These are phyloP conservation scores for Hygrocybe punicea DNA, from an alignment of 768 basidiomycete species.

Conservation along the genomic window DNA sequence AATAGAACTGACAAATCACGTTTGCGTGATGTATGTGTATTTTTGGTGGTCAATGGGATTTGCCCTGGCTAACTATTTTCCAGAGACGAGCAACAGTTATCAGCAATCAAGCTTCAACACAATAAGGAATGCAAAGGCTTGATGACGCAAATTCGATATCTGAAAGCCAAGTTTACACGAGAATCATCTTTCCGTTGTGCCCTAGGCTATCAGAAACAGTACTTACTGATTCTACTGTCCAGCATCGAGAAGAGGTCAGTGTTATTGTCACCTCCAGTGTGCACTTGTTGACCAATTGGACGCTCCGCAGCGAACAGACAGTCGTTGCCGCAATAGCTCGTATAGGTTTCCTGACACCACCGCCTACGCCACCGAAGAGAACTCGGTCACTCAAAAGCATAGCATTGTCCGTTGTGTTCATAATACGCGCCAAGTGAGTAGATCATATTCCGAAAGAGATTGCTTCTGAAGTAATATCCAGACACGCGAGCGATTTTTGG, in stretches of 20 bases:
- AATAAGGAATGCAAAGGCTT: constrained; percentile 88
- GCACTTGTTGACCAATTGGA: constrained; percentile 4
- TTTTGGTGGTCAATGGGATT: neutral
- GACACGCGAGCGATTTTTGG: constrained; percentile 63
- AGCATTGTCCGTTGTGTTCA: constrained; percentile 59
- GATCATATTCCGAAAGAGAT: neutral
- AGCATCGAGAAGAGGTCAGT: constrained; percentile 68
- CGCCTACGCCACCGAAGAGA: constrained; percentile 35
- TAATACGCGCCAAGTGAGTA: constrained; percentile 60
- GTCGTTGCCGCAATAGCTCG: constrained; percentile 73
- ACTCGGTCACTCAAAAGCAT: constrained; percentile 54
- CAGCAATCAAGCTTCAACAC: constrained; percentile 59
- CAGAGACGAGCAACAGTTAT: constrained; percentile 55
- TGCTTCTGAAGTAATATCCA: constrained; percentile 24
- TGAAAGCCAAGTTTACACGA: constrained; percentile 87
- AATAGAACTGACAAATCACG: constrained; percentile 52
- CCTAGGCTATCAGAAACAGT: constrained; percentile 83
- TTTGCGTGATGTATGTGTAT: constrained; percentile 56
- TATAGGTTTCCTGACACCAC: constrained; percentile 61
- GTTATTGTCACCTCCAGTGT: constrained; percentile 2
- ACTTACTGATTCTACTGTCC: constrained; percentile 70
- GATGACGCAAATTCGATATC: constrained; percentile 84
- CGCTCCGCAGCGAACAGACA: constrained; percentile 52
- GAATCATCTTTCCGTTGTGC: constrained; percentile 77
- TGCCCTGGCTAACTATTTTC: constrained; percentile 6